A percentile compares a stretch with the other conserved stretches of the same genome.
phyloP scores from a whole-genome alignment of 2,329 filamentous ascomycete genomes.

The Fusarium irregulare region DNA sequence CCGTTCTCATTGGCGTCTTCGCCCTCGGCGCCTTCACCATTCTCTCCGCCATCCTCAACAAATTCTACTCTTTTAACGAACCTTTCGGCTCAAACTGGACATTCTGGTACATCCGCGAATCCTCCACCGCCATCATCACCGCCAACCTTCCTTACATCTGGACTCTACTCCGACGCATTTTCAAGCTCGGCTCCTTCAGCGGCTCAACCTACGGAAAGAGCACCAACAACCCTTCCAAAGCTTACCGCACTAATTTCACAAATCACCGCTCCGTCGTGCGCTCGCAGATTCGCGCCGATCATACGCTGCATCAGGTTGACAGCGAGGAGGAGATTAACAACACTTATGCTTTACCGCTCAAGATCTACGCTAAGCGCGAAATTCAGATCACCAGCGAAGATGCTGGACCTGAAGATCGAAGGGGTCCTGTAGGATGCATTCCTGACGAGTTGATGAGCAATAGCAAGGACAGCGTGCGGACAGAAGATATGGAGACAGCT shows the following conservation, averaged over 20 bases:
- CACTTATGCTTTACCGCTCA: conserved; percentile 49
- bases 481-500: conserved; percentile 41
- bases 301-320: conserved; percentile 44
- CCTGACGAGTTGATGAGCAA: conserved; percentile 27
- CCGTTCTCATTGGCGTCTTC: conserved; percentile 61
- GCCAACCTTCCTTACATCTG: conserved; percentile 57
- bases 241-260: conserved; percentile 45
- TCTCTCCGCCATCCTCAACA: conserved; percentile 60
- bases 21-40: conserved; percentile 63
- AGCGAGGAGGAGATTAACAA: conserved; percentile 55
- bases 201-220: conserved; percentile 47
- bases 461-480: conserved; percentile 39
- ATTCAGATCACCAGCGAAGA: conserved; percentile 46
- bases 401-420: conserved; percentile 36
- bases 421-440: conserved; percentile 37
- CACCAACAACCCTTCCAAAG: conserved; percentile 42
- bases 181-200: conserved; percentile 52
- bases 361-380: conserved; percentile 53
- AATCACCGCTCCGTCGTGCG: conserved; percentile 42
- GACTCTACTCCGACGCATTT: conserved; percentile 53
- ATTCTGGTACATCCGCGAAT: conserved; percentile 58
- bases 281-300: conserved; percentile 40
- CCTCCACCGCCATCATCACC: conserved; percentile 57
- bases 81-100: conserved; percentile 55
- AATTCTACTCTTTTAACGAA: conserved; percentile 56